Base-by-base conservation (phyloP, 2,329 filamentous ascomycete genomes). In the Blastomyces emzantsi region DNA sequence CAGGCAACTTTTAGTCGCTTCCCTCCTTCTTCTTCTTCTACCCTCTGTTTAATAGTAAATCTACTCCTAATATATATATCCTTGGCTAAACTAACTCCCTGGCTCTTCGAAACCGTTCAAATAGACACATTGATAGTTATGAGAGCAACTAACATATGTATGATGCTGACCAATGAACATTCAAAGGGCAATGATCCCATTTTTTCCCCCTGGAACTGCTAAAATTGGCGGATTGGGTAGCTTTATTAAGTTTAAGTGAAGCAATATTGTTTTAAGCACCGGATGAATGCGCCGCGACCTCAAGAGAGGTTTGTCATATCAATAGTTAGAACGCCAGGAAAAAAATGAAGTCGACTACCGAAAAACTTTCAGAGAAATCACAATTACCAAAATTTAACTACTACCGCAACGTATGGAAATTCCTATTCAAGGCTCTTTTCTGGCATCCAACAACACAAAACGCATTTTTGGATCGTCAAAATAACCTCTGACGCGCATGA, bases 51-150 rank as follows among this genome's bases (percentile, higher is more conserved):
- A 3, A 39, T 39, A 43, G 15, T 9, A 17, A 1, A 43, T 43
- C 22, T 22, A 58, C 15, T 63, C n/a, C n/a, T 17, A n/a, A n/a
- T n/a, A n/a, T n/a, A n/a, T 54, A n/a, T 28, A 51, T 45, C n/a
- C 36, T 39, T 39, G 13, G 36, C 9, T 39, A 9, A 39, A 9
- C 36, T 36, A 39, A 0, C 36, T 39, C 36, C 36, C 51, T 54
- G 51, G 51, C 7, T 39, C 36, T 39, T 39, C 36, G 36, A 17
- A 33, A 30, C 25, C 9, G 51, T n/a, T 54, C 25, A 30, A 54
- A 25, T 22, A 25, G 51, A 33, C 51, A 4, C 17, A n/a, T 54
- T 33, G 30, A 54, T 54, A 54, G n/a, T 28, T 54, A 54, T n/a
- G 30, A 3, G 19, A 33, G 25, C 3, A n/a, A n/a, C 8, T 11